Conservation (phyloP, 73 alveolate genomes). For the Blepharisma stoltei region DNA sequence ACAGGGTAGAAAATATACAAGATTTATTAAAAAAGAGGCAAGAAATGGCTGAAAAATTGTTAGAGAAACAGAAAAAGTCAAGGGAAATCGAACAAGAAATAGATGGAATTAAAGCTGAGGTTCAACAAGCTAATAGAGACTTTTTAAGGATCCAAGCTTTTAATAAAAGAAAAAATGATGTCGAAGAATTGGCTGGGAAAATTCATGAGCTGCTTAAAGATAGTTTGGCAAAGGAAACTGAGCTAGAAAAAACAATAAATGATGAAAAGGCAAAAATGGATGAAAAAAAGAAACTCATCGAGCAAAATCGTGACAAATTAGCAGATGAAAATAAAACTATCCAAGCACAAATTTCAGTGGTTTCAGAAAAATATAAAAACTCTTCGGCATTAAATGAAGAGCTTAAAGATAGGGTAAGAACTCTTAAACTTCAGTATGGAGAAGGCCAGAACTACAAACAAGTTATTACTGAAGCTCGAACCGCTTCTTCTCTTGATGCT, state of each 20-base stretch:
- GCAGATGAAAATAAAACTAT: background rate
- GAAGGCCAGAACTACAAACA: background rate
- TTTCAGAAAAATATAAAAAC: background rate
- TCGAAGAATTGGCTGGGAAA: conserved; percentile 1
- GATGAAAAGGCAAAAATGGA: background rate
- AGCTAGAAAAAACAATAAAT: background rate
- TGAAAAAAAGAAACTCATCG: background rate
- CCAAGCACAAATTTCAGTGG: background rate
- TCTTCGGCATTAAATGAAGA: background rate
- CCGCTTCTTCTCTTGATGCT: background rate
- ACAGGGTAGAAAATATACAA: background rate
- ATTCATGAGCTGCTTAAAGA: background rate
- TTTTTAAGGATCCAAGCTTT: background rate
- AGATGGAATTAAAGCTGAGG: background rate
- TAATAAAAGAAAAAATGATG: background rate
- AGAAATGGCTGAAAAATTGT: background rate
- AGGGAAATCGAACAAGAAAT: background rate
- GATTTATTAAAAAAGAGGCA: background rate
- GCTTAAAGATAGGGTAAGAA: background rate
- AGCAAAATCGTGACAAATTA: background rate
- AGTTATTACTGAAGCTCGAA: conserved; percentile 10
- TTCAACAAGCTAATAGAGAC: conserved; percentile 6
- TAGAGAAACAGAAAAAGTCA: background rate
- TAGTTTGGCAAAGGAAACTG: background rate
- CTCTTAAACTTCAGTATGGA: background rate